phyloP scores from a whole-genome alignment of 352 stramenopile species.

The Nothophytophthora sp. region DNA sequence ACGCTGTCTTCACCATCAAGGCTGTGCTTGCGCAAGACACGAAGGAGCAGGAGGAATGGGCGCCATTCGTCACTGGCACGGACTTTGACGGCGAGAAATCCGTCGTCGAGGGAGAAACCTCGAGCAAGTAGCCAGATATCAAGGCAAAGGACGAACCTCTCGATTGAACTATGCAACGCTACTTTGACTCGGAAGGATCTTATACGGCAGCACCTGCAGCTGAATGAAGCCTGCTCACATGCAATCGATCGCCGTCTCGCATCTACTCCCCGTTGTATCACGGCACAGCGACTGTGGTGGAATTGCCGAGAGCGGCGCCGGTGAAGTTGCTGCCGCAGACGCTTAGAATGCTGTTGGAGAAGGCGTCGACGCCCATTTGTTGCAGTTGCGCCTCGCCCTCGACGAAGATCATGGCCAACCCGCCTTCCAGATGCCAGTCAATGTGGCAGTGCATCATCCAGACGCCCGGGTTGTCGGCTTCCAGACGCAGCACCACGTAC shows the following conservation, averaged over 20 bases:
- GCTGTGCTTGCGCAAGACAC: too few relatives aligned
- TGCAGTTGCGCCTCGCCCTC: conserved; percentile 19
- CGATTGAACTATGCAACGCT: too few relatives aligned
- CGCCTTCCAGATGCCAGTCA: conserved; percentile 24
- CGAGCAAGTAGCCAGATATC: too few relatives aligned
- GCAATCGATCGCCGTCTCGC: background rate
- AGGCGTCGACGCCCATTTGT: conserved; percentile 6
- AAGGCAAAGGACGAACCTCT: too few relatives aligned
- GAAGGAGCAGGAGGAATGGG: too few relatives aligned
- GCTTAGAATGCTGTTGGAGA: conserved; percentile 21
- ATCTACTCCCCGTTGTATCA: too few relatives aligned
- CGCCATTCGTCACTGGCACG: too few relatives aligned
- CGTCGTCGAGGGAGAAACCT: too few relatives aligned
- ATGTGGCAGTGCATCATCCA: conserved; percentile 44
- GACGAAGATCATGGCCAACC: conserved; percentile 34
- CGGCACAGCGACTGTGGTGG: conserved; percentile 6
- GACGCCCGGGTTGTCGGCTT: conserved; percentile 29
- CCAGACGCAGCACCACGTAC: conserved; percentile 24
- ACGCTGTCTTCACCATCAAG: conserved; percentile 27
- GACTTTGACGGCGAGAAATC: too few relatives aligned
- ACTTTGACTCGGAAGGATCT: too few relatives aligned
- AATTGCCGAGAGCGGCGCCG: conserved; percentile 4
- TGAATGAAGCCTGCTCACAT: too few relatives aligned
- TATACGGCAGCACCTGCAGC: too few relatives aligned
- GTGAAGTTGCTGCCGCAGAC: conserved; percentile 24